Evolutionary conservation across 2,329 filamentous ascomycete genomes (phyloP).

Genomic region (Graphilbum ipis-grandicollis): DNA sequence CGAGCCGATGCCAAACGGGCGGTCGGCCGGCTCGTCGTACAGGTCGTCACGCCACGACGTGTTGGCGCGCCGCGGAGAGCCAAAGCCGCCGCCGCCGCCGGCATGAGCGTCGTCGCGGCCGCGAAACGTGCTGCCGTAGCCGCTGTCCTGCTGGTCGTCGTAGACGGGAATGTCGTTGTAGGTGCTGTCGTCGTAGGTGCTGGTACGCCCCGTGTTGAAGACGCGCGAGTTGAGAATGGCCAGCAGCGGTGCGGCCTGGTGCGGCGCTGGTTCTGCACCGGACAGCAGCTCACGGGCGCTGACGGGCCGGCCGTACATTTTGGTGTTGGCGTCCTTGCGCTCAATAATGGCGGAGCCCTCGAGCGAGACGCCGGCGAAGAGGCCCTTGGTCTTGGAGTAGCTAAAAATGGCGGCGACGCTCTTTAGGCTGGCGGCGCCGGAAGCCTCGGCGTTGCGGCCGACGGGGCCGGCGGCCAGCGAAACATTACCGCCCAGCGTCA

Average conservation of each 20-base stretch:
- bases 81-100: conserved; percentile 30
- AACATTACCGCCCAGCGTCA: conserved; percentile 91
- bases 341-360: conserved; percentile 90
- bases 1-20: conserved; percentile 19
- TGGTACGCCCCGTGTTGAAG: conserved; percentile 49
- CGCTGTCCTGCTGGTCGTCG: conserved; percentile 55
- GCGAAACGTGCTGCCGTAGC: conserved; percentile 6
- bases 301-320: conserved; percentile 72
- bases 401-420: conserved; percentile 86
- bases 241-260: conserved; percentile 71
- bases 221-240: conserved; percentile 67
- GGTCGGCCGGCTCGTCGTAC: conserved; percentile 38
- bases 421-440: conserved; percentile 79
- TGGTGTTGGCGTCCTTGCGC: conserved; percentile 90
- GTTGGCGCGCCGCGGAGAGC: conserved; percentile 37
- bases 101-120: no score
- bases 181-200: conserved; percentile 42
- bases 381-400: conserved; percentile 93
- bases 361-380: conserved; percentile 89
- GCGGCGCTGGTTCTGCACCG: conserved; percentile 61
- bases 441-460: conserved; percentile 87
- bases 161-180: conserved; percentile 93
- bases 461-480: conserved; percentile 88
- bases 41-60: conserved; percentile 58
- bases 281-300: conserved; percentile 69